phyloP scores from a whole-genome alignment of 352 stramenopile species.

The Pythium aquatile region DNA sequence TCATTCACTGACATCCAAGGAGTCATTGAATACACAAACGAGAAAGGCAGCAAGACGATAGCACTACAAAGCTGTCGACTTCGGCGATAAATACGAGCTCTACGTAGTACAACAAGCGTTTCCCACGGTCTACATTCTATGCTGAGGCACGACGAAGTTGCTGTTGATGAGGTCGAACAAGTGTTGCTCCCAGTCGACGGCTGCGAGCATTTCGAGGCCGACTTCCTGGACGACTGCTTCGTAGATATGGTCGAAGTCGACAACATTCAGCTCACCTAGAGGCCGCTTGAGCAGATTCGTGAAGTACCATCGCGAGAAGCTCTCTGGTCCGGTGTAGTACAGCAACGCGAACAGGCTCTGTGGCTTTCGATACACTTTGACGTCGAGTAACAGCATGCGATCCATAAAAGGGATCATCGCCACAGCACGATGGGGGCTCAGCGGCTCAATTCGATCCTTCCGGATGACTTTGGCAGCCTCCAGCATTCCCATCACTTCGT shows the following conservation, averaged over 20 bases:
- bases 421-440: conserved; percentile 42
- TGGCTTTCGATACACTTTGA: conserved; percentile 62
- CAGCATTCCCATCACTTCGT: conserved; percentile 42
- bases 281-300: conserved; percentile 36
- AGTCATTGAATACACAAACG: not conserved
- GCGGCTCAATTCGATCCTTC: conserved; percentile 21
- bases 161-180: conserved; percentile 48
- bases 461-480: conserved; percentile 39
- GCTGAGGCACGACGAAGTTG: conserved; percentile 46
- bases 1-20: not conserved
- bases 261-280: conserved; percentile 44
- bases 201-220: conserved; percentile 30
- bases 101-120: not conserved
- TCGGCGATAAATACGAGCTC: conserved; percentile 1
- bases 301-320: conserved; percentile 51
- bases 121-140: conserved; percentile 35
- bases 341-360: conserved; percentile 68
- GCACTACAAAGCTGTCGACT: not conserved
- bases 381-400: conserved; percentile 51
- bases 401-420: conserved; percentile 66
- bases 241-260: conserved; percentile 62
- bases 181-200: conserved; percentile 57
- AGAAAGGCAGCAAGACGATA: not conserved
- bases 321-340: conserved; percentile 73
- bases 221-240: conserved; percentile 31